Percentiles rank a stretch among this genome's conserved stretches.
These are phyloP conservation scores for Chytriomyces sp. DNA, from an alignment of 192 early-diverging fungal species.

Conservation along the genomic window DNA sequence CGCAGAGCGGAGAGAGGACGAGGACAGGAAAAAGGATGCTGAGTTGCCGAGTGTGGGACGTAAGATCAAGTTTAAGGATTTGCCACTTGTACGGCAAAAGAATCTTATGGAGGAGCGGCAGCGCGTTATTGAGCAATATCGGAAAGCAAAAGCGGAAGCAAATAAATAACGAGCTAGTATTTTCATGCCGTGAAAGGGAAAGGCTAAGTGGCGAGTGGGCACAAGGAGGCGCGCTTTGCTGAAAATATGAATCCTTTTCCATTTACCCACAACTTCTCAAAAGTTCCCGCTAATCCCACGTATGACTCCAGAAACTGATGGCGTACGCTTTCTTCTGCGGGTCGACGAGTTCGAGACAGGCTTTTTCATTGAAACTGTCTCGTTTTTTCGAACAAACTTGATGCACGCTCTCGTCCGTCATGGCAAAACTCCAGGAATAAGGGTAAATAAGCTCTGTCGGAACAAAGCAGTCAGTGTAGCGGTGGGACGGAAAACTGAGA, in stretches of 20 bases:
- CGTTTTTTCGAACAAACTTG: background rate
- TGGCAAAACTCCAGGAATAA: constrained; percentile 14
- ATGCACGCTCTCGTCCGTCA: background rate
- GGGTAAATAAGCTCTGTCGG: constrained; percentile 1
- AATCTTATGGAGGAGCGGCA: constrained; percentile 16
- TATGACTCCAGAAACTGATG: constrained; percentile 11
- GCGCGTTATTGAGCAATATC: constrained; percentile 20
- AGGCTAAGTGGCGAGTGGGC: background rate
- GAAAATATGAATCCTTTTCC: too few species aligned
- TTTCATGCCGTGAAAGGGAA: background rate
- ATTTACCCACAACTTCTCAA: background rate
- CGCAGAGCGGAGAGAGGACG: constrained; percentile 29
- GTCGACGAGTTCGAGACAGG: constrained; percentile 3
- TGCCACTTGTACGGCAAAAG: constrained; percentile 26
- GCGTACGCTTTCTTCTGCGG: background rate
- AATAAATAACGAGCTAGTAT: background rate
- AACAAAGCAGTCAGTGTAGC: background rate
- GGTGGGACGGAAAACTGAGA: background rate
- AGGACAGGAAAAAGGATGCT: constrained; percentile 23
- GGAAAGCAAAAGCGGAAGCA: background rate
- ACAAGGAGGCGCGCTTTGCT: too few species aligned
- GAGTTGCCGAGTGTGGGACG: constrained; percentile 41
- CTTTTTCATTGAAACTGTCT: constrained; percentile 3
- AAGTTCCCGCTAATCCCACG: background rate
- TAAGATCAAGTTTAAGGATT: constrained; percentile 33